These are phyloP conservation scores for Cystobasidium pallidum DNA, from an alignment of 1,284 basidiomycete species.

Conservation along the genomic window DNA sequence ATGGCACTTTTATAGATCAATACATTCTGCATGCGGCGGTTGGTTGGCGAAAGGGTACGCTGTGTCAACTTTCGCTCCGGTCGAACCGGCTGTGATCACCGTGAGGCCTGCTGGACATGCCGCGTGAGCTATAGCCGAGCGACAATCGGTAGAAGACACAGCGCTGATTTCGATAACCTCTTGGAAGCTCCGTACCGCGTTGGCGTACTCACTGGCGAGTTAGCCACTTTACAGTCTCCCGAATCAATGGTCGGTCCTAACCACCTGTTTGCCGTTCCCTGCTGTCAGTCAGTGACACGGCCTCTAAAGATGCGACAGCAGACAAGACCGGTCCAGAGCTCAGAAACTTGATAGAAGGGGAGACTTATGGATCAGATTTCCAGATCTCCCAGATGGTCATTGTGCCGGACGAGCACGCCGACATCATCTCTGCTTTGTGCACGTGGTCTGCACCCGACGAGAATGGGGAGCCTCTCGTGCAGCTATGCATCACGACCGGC, in stretches of 20 bases:
- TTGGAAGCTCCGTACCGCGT: slow-evolving; percentile 29
- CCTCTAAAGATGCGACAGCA: slow-evolving; percentile 29
- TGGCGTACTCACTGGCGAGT: slow-evolving; percentile 36
- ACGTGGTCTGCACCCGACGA: slow-evolving; percentile 59
- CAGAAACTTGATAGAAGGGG: slow-evolving; percentile 60
- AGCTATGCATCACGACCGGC: slow-evolving; percentile 73
- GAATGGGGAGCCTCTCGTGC: slow-evolving; percentile 20
- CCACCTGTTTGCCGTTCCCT: background rate
- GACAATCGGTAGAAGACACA: background rate
- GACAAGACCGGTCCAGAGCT: slow-evolving; percentile 55
- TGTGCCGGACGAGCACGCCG: slow-evolving; percentile 67
- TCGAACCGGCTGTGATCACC: background rate
- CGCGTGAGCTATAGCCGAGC: background rate
- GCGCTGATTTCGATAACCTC: background rate
- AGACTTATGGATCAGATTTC: slow-evolving; percentile 39
- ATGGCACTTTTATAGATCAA: no score
- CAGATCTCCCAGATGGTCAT: slow-evolving; percentile 52
- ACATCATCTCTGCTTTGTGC: slow-evolving; percentile 62
- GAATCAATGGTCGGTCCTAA: background rate
- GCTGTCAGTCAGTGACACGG: slow-evolving; percentile 50
- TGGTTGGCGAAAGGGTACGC: background rate
- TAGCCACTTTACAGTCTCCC: background rate
- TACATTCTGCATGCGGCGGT: background rate
- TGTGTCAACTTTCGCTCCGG: background rate
- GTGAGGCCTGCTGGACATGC: background rate